A percentile compares a stretch with the other conserved stretches of the same genome.
These are phyloP conservation scores for Solanum verrucosum DNA, from an alignment of 257 asterid genomes.

Conservation along the genomic window DNA sequence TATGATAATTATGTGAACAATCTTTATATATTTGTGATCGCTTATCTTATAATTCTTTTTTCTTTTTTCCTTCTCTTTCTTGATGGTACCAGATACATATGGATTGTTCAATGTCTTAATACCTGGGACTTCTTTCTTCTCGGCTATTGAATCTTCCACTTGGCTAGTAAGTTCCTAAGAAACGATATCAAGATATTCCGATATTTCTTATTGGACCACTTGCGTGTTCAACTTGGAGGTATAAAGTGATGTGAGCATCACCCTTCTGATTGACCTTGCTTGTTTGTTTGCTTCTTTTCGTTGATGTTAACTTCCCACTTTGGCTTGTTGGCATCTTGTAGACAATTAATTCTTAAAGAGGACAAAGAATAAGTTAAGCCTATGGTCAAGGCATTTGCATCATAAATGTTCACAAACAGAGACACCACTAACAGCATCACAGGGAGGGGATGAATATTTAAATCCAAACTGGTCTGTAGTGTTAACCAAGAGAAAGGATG, in stretches of 20 bases:
- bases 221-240: background rate
- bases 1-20: too few species aligned
- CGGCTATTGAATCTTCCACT: slow-evolving; percentile 33
- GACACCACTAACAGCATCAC: background rate
- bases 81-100: slow-evolving; percentile 26
- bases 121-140: slow-evolving; percentile 33
- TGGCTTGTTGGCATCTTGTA: background rate
- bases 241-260: background rate
- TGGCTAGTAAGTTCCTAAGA: slow-evolving; percentile 21
- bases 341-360: background rate
- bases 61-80: background rate
- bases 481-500: background rate
- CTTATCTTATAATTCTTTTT: background rate
- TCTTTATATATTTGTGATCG: background rate
- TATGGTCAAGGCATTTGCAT: background rate
- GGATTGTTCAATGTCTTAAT: slow-evolving; percentile 28
- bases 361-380: background rate
- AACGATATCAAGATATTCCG: background rate
- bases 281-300: background rate
- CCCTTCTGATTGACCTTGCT: background rate
- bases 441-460: background rate
- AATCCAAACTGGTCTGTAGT: background rate
- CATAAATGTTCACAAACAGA: background rate
- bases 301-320: background rate
- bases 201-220: background rate